phyloP scores from a whole-genome alignment of 371 early-diverging fungal species.

The Fennellomyces sp. region DNA sequence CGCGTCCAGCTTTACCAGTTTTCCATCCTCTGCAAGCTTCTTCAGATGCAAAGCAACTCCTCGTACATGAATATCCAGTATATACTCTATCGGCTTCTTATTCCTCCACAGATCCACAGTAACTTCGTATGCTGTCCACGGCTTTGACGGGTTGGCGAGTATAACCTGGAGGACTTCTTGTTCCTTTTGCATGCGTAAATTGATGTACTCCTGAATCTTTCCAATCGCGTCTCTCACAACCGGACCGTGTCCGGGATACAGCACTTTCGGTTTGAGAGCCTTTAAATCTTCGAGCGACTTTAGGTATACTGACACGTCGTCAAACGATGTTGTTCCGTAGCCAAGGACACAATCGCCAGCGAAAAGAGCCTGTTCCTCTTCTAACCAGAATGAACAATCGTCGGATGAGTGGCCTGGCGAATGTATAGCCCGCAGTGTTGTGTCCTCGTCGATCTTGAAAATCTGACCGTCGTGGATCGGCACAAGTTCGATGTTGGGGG shows the following conservation, averaged over 20 bases:
- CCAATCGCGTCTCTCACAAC: slow-evolving; percentile 22
- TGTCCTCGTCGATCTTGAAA: slow-evolving; percentile 60
- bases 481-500: slow-evolving; percentile 18
- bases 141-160: slow-evolving; percentile 12
- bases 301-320: slow-evolving; percentile 69
- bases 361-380: slow-evolving; percentile 76
- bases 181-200: slow-evolving; percentile 23
- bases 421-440: slow-evolving; percentile 64
- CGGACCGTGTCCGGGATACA: slow-evolving; percentile 66
- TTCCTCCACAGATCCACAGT: slow-evolving; percentile 1
- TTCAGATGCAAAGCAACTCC: slow-evolving; percentile 19
- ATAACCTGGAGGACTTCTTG: slow-evolving; percentile 29
- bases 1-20: not conserved
- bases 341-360: slow-evolving; percentile 87
- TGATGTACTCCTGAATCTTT: slow-evolving; percentile 29
- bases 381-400: slow-evolving; percentile 74
- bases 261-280: slow-evolving; percentile 16
- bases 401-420: slow-evolving; percentile 88
- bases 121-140: slow-evolving; percentile 22
- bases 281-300: slow-evolving; percentile 57
- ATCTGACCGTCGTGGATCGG: slow-evolving; percentile 50
- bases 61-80: slow-evolving; percentile 11
- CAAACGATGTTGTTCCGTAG: slow-evolving; percentile 79
- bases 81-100: not conserved
- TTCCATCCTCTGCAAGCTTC: slow-evolving; percentile 18